Evolutionary conservation across 1,284 basidiomycete species (phyloP), one percentile per base, ranked within the genome.

Genomic region (Apiotrichum porosum): DNA sequence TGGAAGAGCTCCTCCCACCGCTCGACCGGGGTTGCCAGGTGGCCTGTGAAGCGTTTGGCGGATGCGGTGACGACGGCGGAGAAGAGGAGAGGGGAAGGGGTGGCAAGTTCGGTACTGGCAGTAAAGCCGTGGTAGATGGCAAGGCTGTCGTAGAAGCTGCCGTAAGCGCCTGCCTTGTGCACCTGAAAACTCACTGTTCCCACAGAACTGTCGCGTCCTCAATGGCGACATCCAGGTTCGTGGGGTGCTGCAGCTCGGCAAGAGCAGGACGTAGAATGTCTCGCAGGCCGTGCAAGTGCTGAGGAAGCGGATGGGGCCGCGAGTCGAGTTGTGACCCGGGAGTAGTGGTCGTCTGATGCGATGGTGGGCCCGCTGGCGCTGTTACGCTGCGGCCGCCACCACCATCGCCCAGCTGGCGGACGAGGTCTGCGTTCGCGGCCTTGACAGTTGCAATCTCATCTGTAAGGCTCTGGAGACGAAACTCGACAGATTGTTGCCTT

Each of bases 121-220:
- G 48, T 47, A 28, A 57, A 57, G n/a, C 51, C 54, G 33, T 53
- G 52, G 42, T 50, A 57, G 51, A 57, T 53, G 33, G 54, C 51
- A 1, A 57, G 48, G 22, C 44, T 43, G 39, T 50, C 51, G 49
- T 57, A 57, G 34, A 57, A 57, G 32, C 53, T 55, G 37, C 1
- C 15, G 34, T 36, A 19, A 28, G 30, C n/a, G n/a, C n/a, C n/a
- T n/a, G n/a, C n/a, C n/a, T n/a, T n/a, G n/a, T n/a, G n/a, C n/a
- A n/a, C n/a, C n/a, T 32, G 22, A 9, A 6, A n/a, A 51, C 52
- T 26, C 36, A 55, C 53, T 35, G 47, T 18, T 57, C 51, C 54
- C 54, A 57, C 17, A 57, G 40, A 23, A 53, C 23, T 3, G 47
- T 37, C 17, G 54, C 54, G 37, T 53, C 54, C 28, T 53, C 51